Conservation (phyloP, 768 basidiomycete genomes). For the Leccinum subgranulosum region DNA sequence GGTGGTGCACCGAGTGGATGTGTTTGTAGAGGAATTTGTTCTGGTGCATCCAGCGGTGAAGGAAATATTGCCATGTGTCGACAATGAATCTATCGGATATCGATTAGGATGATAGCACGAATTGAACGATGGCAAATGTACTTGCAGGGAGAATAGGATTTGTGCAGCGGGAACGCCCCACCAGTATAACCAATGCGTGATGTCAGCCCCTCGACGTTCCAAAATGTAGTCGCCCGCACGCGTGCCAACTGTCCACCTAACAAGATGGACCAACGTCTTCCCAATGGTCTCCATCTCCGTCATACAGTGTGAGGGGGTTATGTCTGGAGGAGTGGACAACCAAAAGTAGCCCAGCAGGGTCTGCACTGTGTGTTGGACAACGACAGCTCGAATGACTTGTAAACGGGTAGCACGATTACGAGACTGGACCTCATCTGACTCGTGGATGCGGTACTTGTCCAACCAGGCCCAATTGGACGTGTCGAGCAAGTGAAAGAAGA, state of each 20-base stretch:
- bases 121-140: constrained; percentile 16
- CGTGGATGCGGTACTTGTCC: constrained; percentile 84
- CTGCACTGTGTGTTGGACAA: constrained; percentile 85
- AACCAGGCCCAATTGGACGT: constrained; percentile 71
- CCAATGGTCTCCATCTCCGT: constrained; percentile 41
- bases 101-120: neutral
- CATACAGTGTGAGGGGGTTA: constrained; percentile 38
- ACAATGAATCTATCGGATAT: constrained; percentile 67
- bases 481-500: constrained; percentile 83
- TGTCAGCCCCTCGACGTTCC: constrained; percentile 34
- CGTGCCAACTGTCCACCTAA: constrained; percentile 41
- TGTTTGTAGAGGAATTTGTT: constrained; percentile 89
- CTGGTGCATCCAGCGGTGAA: constrained; percentile 88
- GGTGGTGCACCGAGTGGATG: constrained; percentile 92
- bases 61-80: constrained; percentile 98
- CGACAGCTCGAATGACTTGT: constrained; percentile 76
- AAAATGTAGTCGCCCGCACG: constrained; percentile 37
- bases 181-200: constrained; percentile 81
- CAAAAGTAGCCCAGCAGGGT: constrained; percentile 69
- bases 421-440: constrained; percentile 70
- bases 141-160: constrained; percentile 80
- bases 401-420: constrained; percentile 70
- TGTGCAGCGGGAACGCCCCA: constrained; percentile 82
- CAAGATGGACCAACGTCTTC: constrained; percentile 37
- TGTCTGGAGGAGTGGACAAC: constrained; percentile 46